phyloP scores from a whole-genome alignment of 2,329 filamentous ascomycete genomes.

The Zymoseptoria tritici region DNA sequence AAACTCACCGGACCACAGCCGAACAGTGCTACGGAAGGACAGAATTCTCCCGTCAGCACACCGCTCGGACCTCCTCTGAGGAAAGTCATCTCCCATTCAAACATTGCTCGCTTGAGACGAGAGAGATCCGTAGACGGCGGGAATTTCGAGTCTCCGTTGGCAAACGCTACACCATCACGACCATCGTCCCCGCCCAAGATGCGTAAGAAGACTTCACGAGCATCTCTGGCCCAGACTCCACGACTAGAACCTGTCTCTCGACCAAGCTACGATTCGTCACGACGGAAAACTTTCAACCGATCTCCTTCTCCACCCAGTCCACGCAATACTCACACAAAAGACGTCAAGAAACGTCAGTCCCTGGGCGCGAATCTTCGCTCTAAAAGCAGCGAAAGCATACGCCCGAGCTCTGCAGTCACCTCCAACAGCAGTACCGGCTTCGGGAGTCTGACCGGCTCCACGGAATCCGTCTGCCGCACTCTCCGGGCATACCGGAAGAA shows the following conservation, averaged over 20 bases:
- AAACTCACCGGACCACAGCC: conserved; percentile 7
- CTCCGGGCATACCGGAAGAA: conserved; percentile 54
- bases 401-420: conserved; percentile 12
- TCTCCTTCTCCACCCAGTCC: conserved; percentile 38
- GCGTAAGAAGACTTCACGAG: conserved; percentile 49
- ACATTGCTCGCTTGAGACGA: conserved; percentile 69
- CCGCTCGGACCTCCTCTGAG: conserved; percentile 66
- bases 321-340: conserved; percentile 13
- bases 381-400: conserved; percentile 34
- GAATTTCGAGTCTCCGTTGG: conserved; percentile 30
- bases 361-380: conserved; percentile 44
- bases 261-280: conserved; percentile 15
- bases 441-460: conserved; percentile 44
- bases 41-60: conserved; percentile 19
- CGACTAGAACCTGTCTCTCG: conserved; percentile 37
- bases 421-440: conserved; percentile 33
- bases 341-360: conserved; percentile 37
- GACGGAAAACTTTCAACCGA: conserved; percentile 26
- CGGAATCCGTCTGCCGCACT: conserved; percentile 51
- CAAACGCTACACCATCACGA: conserved; percentile 36
- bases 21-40: conserved; percentile 5
- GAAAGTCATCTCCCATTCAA: conserved; percentile 77
- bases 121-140: conserved; percentile 36
- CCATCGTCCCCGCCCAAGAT: conserved; percentile 45
- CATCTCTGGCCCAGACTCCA: conserved; percentile 40